Percentiles rank a stretch among this genome's conserved stretches.
Evolutionary conservation across 164 flowering plant species (phyloP).

Genomic region (Tinospora cordifolia): DNA sequence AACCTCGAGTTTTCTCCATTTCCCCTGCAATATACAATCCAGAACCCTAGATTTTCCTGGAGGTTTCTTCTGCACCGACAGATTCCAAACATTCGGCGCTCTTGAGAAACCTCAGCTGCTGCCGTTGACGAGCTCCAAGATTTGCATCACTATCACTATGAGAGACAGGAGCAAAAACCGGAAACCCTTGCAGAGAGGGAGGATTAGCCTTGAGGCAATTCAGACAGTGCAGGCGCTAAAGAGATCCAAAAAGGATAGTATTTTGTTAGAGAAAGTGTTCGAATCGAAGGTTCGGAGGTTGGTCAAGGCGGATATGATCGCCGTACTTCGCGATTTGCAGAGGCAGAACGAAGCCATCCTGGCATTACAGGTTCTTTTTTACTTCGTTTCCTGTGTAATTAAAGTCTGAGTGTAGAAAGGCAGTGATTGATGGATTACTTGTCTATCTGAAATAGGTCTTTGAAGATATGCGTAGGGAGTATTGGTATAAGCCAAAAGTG

Average conservation of each 20-base stretch:
- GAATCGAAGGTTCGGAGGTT: slow-evolving; percentile 41
- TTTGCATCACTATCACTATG: slow-evolving; percentile 23
- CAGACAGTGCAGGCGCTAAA: slow-evolving; percentile 66
- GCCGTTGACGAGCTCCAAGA: slow-evolving; percentile 4
- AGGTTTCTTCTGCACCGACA: not conserved
- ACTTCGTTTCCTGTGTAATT: not conserved
- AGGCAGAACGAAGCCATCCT: slow-evolving; percentile 52
- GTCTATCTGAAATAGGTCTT: slow-evolving; percentile 40
- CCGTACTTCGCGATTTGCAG: slow-evolving; percentile 65
- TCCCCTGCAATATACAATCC: not conserved
- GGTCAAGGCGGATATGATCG: slow-evolving; percentile 57
- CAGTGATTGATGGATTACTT: not conserved
- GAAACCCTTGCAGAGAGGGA: slow-evolving; percentile 65
- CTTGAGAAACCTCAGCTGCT: too few species aligned
- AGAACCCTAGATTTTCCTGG: slow-evolving; percentile 9
- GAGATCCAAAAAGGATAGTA: slow-evolving; percentile 31
- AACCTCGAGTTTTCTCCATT: not conserved
- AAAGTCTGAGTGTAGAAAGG: not conserved
- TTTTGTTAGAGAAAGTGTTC: slow-evolving; percentile 26
- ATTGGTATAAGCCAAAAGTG: slow-evolving; percentile 69
- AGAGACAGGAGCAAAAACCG: slow-evolving; percentile 67
- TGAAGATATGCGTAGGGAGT: slow-evolving; percentile 52
- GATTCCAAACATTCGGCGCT: not conserved
- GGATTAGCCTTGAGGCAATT: slow-evolving; percentile 71
- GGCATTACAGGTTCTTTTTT: slow-evolving; percentile 47